Evolutionary conservation across 768 basidiomycete genomes (phyloP), one percentile per base, ranked within the genome.

Genomic region (Pilatotrama ljubarskyi): DNA sequence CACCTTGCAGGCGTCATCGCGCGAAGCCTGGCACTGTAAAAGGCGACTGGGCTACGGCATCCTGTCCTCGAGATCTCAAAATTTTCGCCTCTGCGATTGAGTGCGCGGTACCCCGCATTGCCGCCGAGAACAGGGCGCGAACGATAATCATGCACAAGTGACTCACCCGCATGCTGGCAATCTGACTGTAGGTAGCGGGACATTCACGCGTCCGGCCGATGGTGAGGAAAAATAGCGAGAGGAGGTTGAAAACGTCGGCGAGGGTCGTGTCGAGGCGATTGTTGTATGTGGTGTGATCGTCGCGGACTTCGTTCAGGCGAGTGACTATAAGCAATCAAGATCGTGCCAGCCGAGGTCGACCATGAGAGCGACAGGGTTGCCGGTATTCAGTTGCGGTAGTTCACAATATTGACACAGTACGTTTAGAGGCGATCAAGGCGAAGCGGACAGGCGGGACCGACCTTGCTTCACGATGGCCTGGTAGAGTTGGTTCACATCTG

Each of bases 181-280:
- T 87, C 69, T 98, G 97, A 63, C 92, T 93, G 74, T 97, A 99
- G 0, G 91, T 93, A 24, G 95, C 96, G 0, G 96, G 95, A 10
- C 89, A 88, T 73, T 98, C 95, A 65, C 88, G 86, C 40, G 93
- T 95, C 78, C 95, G 95, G 42, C 97, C 97, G 62, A 99, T 95
- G 37, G 95, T 97, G 67, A 99, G 86, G 80, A 95, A 99, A 82
- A 97, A 98, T 64, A 99, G 83, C 14, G 94, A 96, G 43, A 99
- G 84, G 49, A 99, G 82, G 69, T 85, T 88, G 77, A 98, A 98
- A 37, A 98, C 96, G 75, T 99, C 97, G 26, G 93, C 88, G 46
- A 99, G 85, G 4, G 94, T 91, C 6, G 93, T 95, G 76, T 99
- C 97, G 44, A 99, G 81, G 51, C 97, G 82, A 74, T 98, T 99